These are phyloP conservation scores for Ustilago lituana DNA, from an alignment of 1,284 basidiomycete genomes.

Conservation along the genomic window DNA sequence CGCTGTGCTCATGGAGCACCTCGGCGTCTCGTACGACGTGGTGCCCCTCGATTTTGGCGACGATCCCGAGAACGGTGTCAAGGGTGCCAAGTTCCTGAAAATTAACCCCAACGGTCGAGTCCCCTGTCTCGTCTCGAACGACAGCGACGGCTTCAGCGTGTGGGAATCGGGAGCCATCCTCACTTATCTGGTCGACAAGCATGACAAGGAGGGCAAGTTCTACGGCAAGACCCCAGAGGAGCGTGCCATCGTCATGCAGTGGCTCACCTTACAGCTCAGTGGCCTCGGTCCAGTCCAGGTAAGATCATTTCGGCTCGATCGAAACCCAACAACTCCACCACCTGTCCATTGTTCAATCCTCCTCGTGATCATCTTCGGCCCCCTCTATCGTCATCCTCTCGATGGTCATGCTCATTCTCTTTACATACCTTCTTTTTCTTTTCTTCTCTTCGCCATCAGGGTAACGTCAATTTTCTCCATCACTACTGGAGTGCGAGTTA, in stretches of 20 bases:
- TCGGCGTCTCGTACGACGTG: constrained; percentile 56
- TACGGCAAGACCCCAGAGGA: constrained; percentile 50
- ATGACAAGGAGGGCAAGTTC: constrained; percentile 50
- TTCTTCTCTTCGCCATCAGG: constrained; percentile 11
- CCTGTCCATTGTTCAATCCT: too few relatives aligned
- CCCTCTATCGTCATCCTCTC: too few relatives aligned
- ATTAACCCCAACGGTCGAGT: constrained; percentile 60
- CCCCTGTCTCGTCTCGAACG: constrained; percentile 58
- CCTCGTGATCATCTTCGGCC: too few relatives aligned
- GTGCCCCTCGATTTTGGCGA: constrained; percentile 55
- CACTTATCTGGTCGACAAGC: constrained; percentile 55
- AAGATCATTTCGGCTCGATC: background rate
- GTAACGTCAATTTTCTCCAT: constrained; percentile 37
- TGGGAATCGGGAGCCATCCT: constrained; percentile 62
- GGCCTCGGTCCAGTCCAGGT: constrained; percentile 53
- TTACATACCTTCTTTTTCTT: background rate
- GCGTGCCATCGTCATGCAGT: constrained; percentile 46
- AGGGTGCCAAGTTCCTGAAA: constrained; percentile 55
- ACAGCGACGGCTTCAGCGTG: constrained; percentile 47
- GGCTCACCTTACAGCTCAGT: constrained; percentile 53
- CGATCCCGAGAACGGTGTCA: constrained; percentile 57
- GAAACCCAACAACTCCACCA: too few relatives aligned
- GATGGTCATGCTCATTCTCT: too few relatives aligned
- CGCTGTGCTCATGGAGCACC: constrained; percentile 56
- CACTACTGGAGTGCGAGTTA: constrained; percentile 42